Evolutionary conservation across 2,329 filamentous ascomycete species (phyloP).

Genomic region (Periconia sp.): DNA sequence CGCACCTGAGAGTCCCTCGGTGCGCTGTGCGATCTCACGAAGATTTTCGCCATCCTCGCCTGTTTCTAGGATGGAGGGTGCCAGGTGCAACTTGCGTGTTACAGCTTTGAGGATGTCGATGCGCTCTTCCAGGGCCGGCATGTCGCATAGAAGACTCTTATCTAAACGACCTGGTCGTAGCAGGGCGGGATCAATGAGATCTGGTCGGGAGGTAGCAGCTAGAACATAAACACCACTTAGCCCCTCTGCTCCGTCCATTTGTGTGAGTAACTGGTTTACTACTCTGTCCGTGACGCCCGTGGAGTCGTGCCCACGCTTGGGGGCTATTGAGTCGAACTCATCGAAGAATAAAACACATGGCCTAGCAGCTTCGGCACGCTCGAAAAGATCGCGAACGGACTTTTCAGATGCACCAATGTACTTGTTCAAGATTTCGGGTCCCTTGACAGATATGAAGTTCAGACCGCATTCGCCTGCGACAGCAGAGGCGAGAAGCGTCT

Average conservation of each 20-base stretch:
- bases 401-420: constrained; percentile 99
- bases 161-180: constrained; percentile 89
- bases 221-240: constrained; percentile 94
- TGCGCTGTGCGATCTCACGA: constrained; percentile 73
- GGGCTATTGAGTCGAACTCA: constrained; percentile 96
- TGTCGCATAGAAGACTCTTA: constrained; percentile 88
- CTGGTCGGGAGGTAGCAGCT: constrained; percentile 88
- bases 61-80: constrained; percentile 61
- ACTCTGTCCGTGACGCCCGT: constrained; percentile 98
- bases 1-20: constrained; percentile 89
- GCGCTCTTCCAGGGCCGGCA: constrained; percentile 78
- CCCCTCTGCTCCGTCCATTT: constrained; percentile 98
- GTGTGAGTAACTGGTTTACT: constrained; percentile 95
- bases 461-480: constrained; percentile 97
- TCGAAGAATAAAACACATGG: constrained; percentile 98
- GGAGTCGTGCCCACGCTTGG: constrained; percentile 93
- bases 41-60: constrained; percentile 46
- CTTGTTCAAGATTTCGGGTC: constrained; percentile 97
- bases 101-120: constrained; percentile 86
- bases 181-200: constrained; percentile 92
- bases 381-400: constrained; percentile 91
- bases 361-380: constrained; percentile 83
- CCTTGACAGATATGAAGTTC: constrained; percentile 98
- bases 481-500: constrained; percentile 91
- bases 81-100: constrained; percentile 77